Conservation (phyloP, 805 yeast genomes). For the Wickerhamomyces chaumierensis region DNA sequence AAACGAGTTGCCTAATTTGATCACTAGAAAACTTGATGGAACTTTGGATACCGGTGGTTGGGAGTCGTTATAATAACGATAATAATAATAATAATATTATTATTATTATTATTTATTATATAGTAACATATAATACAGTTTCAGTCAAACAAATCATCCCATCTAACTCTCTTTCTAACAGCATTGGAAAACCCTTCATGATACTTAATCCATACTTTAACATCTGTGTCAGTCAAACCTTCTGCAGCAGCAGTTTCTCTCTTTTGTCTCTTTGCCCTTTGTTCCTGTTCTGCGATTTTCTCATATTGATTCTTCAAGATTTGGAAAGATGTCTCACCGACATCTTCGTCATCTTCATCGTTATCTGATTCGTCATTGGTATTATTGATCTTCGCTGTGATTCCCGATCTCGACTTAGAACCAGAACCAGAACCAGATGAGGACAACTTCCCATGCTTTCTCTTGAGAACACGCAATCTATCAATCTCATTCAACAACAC, state of each 20-base stretch:
- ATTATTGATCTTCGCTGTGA: too few relatives aligned
- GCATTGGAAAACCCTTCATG: constrained; percentile 91
- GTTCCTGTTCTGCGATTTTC: constrained; percentile 16
- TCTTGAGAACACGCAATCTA: too few relatives aligned
- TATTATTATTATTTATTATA: too few relatives aligned
- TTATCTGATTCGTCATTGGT: too few relatives aligned
- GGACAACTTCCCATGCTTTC: too few relatives aligned
- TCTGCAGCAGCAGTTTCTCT: too few relatives aligned
- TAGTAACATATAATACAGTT: neutral
- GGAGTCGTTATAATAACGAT: constrained; percentile 58
- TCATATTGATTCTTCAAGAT: constrained; percentile 33
- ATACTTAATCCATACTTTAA: constrained; percentile 74
- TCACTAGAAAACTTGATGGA: constrained; percentile 73
- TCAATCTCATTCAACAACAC: constrained; percentile 17
- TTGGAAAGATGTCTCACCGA: constrained; percentile 11
- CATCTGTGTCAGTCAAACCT: too few relatives aligned
- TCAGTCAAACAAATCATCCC: constrained; percentile 53
- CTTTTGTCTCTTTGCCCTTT: constrained; percentile 18
- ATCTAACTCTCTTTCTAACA: constrained; percentile 70
- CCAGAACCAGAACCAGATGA: too few relatives aligned
- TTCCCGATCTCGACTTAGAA: too few relatives aligned
- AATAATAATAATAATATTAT: too few relatives aligned
- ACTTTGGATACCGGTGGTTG: constrained; percentile 88
- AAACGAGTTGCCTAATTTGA: constrained; percentile 64
- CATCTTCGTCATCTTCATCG: constrained; percentile 1